Evolutionary conservation across 192 early-diverging fungal species (phyloP), one percentile per base, ranked within the genome.

Genomic region (Pilaira anomala): DNA sequence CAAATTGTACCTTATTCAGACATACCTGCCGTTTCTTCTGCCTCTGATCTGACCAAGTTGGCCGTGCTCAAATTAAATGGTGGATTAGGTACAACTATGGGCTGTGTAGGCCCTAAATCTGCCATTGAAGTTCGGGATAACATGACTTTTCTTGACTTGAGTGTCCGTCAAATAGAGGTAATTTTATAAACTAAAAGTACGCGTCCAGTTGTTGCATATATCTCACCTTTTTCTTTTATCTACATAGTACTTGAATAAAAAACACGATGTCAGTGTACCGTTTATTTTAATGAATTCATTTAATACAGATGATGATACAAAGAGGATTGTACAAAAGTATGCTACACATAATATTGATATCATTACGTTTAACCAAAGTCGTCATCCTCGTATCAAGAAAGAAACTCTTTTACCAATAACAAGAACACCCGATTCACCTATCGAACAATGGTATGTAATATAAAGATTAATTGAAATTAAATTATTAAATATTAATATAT

Each of bases 251-350:
- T 79, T 98, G 52, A 99, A 99, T 84, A 85, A 84, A 54, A 79
- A 85, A 24, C 84, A 95, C 74, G 84, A 89, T 53, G 94, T 96
- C 60, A 84, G 88, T 49, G 96, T 99, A 8, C 97, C 97, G 4
- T 87, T 98, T 67, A 96, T 99, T 60, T 83, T 98, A 50, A 99
- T 99, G 97, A 99, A 99, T 84, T 99, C 97, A n/a, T 98, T 99
- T 87, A 99, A 99, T 79, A 99, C 97, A 4, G 96, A 99, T 75
- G 89, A 90, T 14, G 97, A 99, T 73, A 99, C 97, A 46, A 83
- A 87, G 73, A 88, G 93, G 60, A 95, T 99, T 76, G 93, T 98
- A 67, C 97, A 98, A 87, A 99, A 99, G 77, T 98, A 99, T 82
- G 85, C 80, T 52, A 83, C 80, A 39, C 95, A 99, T 77, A 89